Percentiles rank a stretch among this genome's conserved stretches.
Conservation (phyloP, 768 basidiomycete species). For the Dacryopinax spathularia region DNA sequence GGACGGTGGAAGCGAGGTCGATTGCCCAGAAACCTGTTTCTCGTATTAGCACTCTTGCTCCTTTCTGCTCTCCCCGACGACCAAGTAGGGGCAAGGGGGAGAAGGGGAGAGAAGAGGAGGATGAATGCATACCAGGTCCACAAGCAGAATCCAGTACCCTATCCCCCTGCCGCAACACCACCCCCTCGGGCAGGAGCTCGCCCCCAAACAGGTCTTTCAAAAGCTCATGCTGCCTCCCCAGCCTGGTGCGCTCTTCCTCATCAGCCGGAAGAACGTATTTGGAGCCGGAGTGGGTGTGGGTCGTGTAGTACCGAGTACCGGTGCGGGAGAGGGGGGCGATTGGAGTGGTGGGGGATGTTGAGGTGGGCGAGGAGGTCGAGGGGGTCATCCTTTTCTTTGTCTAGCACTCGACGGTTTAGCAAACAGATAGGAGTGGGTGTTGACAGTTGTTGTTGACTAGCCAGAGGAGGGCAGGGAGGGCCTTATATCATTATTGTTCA, state of each 20-base stretch:
- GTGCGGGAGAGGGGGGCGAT: not conserved
- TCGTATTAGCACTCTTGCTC: not conserved
- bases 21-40: constrained; percentile 12
- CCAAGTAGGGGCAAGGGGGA: no score
- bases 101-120: no score
- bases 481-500: no score
- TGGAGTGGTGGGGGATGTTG: not conserved
- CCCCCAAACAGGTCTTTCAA: not conserved
- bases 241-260: not conserved
- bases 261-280: not conserved
- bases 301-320: not conserved
- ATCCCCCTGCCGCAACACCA: not conserved
- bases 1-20: constrained; percentile 8
- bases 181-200: not conserved
- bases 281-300: not conserved
- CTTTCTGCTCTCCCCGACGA: no score
- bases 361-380: not conserved
- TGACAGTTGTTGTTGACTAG: no score
- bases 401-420: not conserved
- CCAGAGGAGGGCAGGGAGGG: no score
- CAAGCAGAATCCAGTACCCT: not conserved
- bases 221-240: not conserved
- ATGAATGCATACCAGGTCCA: not conserved
- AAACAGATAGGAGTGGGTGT: no score
- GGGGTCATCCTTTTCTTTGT: not conserved